A percentile compares a stretch with the other conserved stretches of the same genome.
These are phyloP conservation scores for Pseudocercospora macadamiae DNA, from an alignment of 2,329 filamentous ascomycete genomes.

Conservation along the genomic window DNA sequence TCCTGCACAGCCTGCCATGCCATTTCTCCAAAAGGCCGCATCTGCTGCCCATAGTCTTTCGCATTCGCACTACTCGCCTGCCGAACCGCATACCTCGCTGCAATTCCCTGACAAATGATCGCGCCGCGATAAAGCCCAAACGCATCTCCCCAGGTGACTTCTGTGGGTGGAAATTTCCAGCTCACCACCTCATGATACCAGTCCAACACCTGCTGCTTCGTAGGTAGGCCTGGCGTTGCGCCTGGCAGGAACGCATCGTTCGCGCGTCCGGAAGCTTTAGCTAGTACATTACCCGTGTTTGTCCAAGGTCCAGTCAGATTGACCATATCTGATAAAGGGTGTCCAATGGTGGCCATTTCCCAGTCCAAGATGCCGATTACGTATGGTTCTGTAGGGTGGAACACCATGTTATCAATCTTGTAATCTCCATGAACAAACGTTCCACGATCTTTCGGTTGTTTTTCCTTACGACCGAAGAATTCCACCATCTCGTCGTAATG, in stretches of 20 bases:
- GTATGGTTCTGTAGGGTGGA: conserved; percentile 81
- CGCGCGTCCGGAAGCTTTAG: conserved; percentile 44
- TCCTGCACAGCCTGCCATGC: conserved; percentile 74
- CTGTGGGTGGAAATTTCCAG: conserved; percentile 65
- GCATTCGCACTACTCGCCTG: conserved; percentile 91
- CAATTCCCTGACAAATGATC: conserved; percentile 84
- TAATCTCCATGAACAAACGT: conserved; percentile 93
- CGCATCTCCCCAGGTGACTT: conserved; percentile 66
- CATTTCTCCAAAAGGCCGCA: conserved; percentile 72
- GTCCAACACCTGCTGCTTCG: conserved; percentile 58
- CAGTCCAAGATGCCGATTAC: conserved; percentile 96
- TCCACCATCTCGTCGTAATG: conserved; percentile 77
- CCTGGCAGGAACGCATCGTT: conserved; percentile 63
- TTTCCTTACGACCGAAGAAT: conserved; percentile 72
- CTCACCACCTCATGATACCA: conserved; percentile 72
- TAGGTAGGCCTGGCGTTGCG: conserved; percentile 67
- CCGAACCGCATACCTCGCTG: conserved; percentile 77
- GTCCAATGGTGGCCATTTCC: conserved; percentile 98
- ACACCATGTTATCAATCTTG: conserved; percentile 71
- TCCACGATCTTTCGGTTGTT: conserved; percentile 75
- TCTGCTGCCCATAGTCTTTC: conserved; percentile 68
- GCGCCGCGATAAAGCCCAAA: conserved; percentile 63
- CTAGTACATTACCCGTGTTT: conserved; percentile 43
- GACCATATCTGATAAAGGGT: conserved; percentile 86
- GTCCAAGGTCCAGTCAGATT: conserved; percentile 66